phyloP scores from a whole-genome alignment of 2,329 filamentous ascomycete genomes.

The Arthrinium phaeospermum region DNA sequence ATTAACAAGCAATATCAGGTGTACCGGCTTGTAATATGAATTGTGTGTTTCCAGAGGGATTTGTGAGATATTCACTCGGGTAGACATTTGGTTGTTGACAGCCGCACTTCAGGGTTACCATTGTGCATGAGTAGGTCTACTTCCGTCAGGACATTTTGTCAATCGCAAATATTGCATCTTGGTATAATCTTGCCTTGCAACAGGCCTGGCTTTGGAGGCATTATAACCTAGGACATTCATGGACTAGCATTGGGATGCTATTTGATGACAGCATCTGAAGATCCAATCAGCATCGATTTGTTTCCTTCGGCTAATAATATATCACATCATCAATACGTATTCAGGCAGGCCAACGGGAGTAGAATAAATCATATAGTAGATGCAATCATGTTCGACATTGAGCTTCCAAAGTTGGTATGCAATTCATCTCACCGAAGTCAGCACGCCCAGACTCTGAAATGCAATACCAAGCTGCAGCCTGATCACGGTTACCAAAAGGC shows the following conservation, averaged over 20 bases:
- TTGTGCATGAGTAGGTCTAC: not conserved
- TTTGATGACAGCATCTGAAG: conserved; percentile 2
- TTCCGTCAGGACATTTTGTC: not conserved
- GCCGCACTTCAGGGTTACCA: not conserved
- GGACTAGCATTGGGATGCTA: not conserved
- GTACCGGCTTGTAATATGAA: not conserved
- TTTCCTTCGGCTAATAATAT: not conserved
- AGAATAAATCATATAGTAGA: too few species aligned
- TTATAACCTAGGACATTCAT: not conserved
- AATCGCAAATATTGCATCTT: not conserved
- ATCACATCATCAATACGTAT: not conserved
- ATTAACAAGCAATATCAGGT: not conserved
- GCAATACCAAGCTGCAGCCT: not conserved
- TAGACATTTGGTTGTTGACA: not conserved
- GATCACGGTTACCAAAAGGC: not conserved
- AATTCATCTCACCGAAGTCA: not conserved
- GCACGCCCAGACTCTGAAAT: not conserved
- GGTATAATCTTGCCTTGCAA: not conserved
- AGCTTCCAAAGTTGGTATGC: too few species aligned
- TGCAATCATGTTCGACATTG: not conserved
- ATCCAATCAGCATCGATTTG: not conserved
- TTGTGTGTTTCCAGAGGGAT: not conserved
- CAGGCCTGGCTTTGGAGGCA: not conserved
- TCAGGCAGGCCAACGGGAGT: too few species aligned
- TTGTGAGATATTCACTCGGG: not conserved